phyloP scores from a whole-genome alignment of 371 early-diverging fungal species.

The Rhizopus arrhizus region DNA sequence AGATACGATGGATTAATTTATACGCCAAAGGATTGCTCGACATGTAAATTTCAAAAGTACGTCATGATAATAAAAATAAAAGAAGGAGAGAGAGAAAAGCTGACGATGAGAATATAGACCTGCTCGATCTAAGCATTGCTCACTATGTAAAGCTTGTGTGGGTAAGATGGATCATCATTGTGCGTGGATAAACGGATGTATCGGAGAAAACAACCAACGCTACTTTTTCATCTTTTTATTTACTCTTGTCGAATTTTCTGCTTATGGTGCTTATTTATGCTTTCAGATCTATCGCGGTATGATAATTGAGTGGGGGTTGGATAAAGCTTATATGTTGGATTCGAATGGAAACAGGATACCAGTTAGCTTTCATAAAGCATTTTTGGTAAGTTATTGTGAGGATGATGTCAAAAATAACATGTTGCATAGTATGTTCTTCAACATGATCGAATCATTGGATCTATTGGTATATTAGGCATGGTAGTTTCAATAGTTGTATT shows the following conservation, averaged over 20 bases:
- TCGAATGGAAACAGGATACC: slow-evolving; percentile 36
- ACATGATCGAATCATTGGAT: slow-evolving; percentile 59
- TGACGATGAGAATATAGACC: slow-evolving; percentile 45
- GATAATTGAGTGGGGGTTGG: slow-evolving; percentile 57
- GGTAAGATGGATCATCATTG: slow-evolving; percentile 77
- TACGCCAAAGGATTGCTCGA: slow-evolving; percentile 63
- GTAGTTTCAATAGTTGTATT: slow-evolving; percentile 64
- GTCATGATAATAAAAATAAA: background rate
- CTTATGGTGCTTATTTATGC: slow-evolving; percentile 68
- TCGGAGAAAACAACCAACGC: slow-evolving; percentile 73
- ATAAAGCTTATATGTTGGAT: slow-evolving; percentile 40
- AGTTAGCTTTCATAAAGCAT: slow-evolving; percentile 44
- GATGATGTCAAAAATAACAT: background rate
- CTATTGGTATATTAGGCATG: slow-evolving; percentile 63
- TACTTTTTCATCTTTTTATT: slow-evolving; percentile 72
- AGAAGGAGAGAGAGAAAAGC: background rate
- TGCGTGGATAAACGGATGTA: slow-evolving; percentile 79
- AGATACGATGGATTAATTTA: slow-evolving; percentile 67
- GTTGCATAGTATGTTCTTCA: slow-evolving; percentile 58
- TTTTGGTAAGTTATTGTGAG: slow-evolving; percentile 35
- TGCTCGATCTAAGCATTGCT: slow-evolving; percentile 79
- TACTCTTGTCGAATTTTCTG: slow-evolving; percentile 59
- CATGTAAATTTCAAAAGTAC: slow-evolving; percentile 71
- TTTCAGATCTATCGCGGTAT: slow-evolving; percentile 59
- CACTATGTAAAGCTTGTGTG: slow-evolving; percentile 72